A percentile compares a stretch with the other conserved stretches of the same genome.
These are phyloP conservation scores for Morella rubra DNA, from an alignment of 306 rosid species.

Conservation along the genomic window DNA sequence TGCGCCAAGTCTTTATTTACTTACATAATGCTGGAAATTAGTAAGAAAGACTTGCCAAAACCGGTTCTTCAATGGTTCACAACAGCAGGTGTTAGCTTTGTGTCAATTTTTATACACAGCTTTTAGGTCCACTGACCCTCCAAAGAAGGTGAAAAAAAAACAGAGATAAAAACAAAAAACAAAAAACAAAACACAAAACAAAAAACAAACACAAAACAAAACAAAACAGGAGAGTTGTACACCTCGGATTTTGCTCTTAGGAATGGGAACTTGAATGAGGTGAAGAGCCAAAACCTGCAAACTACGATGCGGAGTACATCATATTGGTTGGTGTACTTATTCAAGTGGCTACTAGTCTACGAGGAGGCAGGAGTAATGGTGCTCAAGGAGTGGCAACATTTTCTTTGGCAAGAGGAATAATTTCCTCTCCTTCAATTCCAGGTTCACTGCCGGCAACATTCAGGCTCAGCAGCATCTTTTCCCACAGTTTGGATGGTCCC, in stretches of 20 bases:
- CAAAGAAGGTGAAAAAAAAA: neutral
- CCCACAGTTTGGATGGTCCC: conserved; percentile 89
- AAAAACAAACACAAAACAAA: no score
- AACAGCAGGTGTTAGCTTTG: neutral
- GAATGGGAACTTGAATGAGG: neutral
- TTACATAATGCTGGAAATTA: neutral
- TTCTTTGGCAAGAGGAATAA: conserved; percentile 77
- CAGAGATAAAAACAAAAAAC: neutral
- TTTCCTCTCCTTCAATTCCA: conserved; percentile 76
- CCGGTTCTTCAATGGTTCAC: neutral
- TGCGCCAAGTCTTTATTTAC: conserved; percentile 5
- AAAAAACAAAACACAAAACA: no score
- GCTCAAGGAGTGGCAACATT: conserved; percentile 74
- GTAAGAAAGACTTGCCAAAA: neutral
- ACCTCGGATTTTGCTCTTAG: conserved; percentile 7
- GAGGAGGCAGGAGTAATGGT: neutral
- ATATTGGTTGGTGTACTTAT: neutral
- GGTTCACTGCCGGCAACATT: conserved; percentile 60
- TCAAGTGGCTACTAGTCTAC: neutral
- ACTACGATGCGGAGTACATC: neutral
- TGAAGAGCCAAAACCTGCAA: neutral
- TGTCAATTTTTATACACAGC: neutral
- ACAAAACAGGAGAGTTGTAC: no score
- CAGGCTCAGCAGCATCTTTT: conserved; percentile 58
- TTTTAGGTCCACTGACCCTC: neutral